A percentile compares a stretch with the other conserved stretches of the same genome.
phyloP scores from a whole-genome alignment of 2,329 filamentous ascomycete species.

The Hypocreales sp. region DNA sequence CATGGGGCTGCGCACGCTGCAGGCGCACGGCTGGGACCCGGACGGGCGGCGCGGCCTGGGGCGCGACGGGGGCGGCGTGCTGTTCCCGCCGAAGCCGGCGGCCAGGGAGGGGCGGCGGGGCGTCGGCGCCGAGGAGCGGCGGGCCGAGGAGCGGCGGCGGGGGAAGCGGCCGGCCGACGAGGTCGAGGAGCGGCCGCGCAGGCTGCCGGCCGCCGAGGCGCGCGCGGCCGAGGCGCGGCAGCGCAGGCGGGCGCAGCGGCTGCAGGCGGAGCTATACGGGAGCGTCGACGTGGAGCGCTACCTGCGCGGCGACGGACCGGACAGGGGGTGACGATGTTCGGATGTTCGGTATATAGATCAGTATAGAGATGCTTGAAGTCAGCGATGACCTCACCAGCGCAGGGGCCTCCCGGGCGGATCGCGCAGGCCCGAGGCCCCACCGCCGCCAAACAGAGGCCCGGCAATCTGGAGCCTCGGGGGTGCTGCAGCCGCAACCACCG shows the following conservation, averaged over 20 bases:
- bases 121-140: slow-evolving; percentile 37
- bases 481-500: too few relatives aligned
- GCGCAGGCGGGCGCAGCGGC: slow-evolving; percentile 41
- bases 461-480: too few relatives aligned
- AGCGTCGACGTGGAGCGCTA: slow-evolving; percentile 66
- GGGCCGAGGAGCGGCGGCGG: slow-evolving; percentile 12
- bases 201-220: slow-evolving; percentile 39
- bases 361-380: too few relatives aligned
- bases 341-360: too few relatives aligned
- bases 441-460: too few relatives aligned
- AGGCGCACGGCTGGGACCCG: slow-evolving; percentile 58
- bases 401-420: too few relatives aligned
- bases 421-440: too few relatives aligned
- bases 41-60: slow-evolving; percentile 61
- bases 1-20: slow-evolving; percentile 53
- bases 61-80: slow-evolving; percentile 52
- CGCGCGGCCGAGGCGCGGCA: slow-evolving; percentile 25
- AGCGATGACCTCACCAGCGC: too few relatives aligned
- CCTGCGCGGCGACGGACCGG: slow-evolving; percentile 28
- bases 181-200: slow-evolving; percentile 35
- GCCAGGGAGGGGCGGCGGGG: slow-evolving; percentile 64
- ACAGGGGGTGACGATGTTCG: background rate
- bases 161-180: slow-evolving; percentile 24
- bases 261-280: slow-evolving; percentile 59
- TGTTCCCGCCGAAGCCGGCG: slow-evolving; percentile 57